Evolutionary conservation across 768 basidiomycete genomes (phyloP).

Genomic region (Xerocomellus dryophilus): DNA sequence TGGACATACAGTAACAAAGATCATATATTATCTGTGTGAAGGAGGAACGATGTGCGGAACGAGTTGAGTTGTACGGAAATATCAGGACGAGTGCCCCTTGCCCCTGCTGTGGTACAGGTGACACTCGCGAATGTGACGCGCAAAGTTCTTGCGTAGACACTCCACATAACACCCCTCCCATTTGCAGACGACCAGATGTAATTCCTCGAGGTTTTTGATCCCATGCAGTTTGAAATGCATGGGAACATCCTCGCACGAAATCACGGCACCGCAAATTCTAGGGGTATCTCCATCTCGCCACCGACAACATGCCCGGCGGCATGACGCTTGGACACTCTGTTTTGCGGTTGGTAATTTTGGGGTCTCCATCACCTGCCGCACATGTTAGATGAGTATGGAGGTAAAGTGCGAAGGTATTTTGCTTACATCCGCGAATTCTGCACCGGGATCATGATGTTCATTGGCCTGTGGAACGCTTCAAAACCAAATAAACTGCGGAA

Average conservation of each 20-base stretch:
- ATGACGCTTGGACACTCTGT: neutral
- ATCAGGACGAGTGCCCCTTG: neutral
- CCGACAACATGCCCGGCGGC: neutral
- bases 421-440: neutral
- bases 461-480: neutral
- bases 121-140: neutral
- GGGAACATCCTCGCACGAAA: neutral
- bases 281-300: neutral
- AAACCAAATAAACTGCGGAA: neutral
- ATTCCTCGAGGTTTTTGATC: neutral
- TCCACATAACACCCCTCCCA: neutral
- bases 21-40: neutral
- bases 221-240: neutral
- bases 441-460: neutral
- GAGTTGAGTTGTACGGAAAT: neutral
- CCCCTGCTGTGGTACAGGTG: constrained; percentile 1
- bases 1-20: neutral
- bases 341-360: neutral
- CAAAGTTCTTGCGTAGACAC: neutral
- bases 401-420: neutral
- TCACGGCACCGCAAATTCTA: neutral
- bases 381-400: neutral
- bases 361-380: neutral
- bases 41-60: neutral
- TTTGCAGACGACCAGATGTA: neutral